Evolutionary conservation across 2,329 filamentous ascomycete species (phyloP).

Genomic region (Aspergillus spinulosporus): DNA sequence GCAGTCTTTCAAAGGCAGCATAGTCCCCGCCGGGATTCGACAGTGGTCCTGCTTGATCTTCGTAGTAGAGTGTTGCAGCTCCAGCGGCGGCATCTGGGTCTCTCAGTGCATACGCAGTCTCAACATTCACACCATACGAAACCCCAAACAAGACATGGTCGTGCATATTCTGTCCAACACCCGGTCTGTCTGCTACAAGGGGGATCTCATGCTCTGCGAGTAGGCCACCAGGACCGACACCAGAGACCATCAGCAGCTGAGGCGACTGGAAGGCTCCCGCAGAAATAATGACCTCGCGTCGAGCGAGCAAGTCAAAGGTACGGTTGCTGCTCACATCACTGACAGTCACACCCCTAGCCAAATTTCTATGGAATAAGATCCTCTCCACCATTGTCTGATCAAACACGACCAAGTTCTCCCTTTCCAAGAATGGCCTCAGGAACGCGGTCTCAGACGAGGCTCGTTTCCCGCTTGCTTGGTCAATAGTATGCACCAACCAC

Average conservation of each 20-base stretch:
- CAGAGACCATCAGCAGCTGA: slow-evolving; percentile 48
- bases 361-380: not conserved
- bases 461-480: not conserved
- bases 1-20: not conserved
- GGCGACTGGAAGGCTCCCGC: slow-evolving; percentile 55
- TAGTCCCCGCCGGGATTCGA: not conserved
- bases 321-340: not conserved
- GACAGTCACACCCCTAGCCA: not conserved
- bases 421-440: not conserved
- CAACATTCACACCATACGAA: slow-evolving; percentile 27
- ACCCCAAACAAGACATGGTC: slow-evolving; percentile 32
- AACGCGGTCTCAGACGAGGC: not conserved
- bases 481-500: not conserved
- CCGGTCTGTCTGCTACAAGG: slow-evolving; percentile 48
- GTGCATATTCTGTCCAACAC: slow-evolving; percentile 47
- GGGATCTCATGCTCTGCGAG: slow-evolving; percentile 44
- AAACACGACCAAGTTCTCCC: not conserved
- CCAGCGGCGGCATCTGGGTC: slow-evolving; percentile 18
- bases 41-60: not conserved
- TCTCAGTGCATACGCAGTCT: slow-evolving; percentile 19
- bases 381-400: not conserved
- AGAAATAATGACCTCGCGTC: slow-evolving; percentile 51
- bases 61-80: not conserved
- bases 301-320: not conserved
- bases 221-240: slow-evolving; percentile 45